Percentiles rank a stretch among this genome's conserved stretches.
Evolutionary conservation across 495 filamentous ascomycete genomes (phyloP).

Genomic region (Amniculicola lignicola): DNA sequence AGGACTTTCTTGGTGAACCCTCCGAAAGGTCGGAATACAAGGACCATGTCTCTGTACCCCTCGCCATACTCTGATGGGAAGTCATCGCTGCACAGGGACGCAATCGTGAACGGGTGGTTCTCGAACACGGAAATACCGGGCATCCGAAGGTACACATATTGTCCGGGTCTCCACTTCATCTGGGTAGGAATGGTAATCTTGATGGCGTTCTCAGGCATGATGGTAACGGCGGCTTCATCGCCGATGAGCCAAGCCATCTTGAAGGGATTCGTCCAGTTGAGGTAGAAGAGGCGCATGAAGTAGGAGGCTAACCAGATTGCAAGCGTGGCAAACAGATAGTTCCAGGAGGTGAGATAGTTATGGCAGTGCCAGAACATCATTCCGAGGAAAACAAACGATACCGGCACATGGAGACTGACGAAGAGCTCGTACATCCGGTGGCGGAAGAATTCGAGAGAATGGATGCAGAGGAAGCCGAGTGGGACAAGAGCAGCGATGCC

Average conservation of each 20-base stretch:
- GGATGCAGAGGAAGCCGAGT: conserved; percentile 74
- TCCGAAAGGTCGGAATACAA: conserved; percentile 86
- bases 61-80: conserved; percentile 86
- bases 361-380: conserved; percentile 95
- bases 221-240: conserved; percentile 79
- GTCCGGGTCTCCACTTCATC: conserved; percentile 88
- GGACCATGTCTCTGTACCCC: conserved; percentile 77
- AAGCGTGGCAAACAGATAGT: conserved; percentile 79
- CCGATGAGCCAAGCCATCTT: conserved; percentile 75
- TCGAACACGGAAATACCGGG: conserved; percentile 84
- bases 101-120: conserved; percentile 94
- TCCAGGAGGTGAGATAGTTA: conserved; percentile 89
- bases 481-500: conserved; percentile 85
- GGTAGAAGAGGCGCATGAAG: conserved; percentile 51
- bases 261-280: conserved; percentile 85
- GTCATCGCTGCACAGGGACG: conserved; percentile 81
- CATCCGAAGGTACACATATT: conserved; percentile 93
- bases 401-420: conserved; percentile 73
- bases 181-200: conserved; percentile 91
- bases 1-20: conserved; percentile 84
- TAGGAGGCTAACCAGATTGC: conserved; percentile 70
- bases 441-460: conserved; percentile 69
- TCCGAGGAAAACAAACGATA: conserved; percentile 73
- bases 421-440: conserved; percentile 77
- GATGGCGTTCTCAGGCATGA: conserved; percentile 87